Base-by-base conservation (phyloP, 495 filamentous ascomycete species). In the Alectoria sarmentosa region DNA sequence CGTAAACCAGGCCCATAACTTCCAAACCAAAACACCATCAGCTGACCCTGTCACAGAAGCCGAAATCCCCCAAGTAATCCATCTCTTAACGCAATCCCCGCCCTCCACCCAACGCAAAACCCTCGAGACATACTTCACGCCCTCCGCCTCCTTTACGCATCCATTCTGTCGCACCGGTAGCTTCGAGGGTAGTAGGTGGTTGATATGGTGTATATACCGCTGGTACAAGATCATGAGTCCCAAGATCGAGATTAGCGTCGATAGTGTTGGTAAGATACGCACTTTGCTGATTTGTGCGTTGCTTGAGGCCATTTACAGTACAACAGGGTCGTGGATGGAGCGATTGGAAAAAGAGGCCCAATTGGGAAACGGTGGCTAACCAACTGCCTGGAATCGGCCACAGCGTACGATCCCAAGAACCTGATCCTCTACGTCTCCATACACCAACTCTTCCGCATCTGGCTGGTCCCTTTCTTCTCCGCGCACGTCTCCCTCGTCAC, bases 151-250 rank as follows among this genome's bases (percentile, higher is more conserved):
- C 63, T 94, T 96, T 72, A 78, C 82, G 4, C 91, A 96, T 71
- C 91, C 91, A 0, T 88, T 95, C 74, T 93, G 89, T 71, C 84
- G 84, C 28, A 86, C 91, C 2, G 83, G 84, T 42, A 82, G 80
- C 65, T 78, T 81, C 62, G 66, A 78, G 15, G 81, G 80, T 37
- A 75, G 88, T 17, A 80, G 90, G 49, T 80, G 77, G 71, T 71
- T 87, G 26, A 78, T 95, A 36, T 77, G 78, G 64, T 81, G 81
- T 63, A 87, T 96, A 44, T 93, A 87, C 68, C 88, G 87, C 65
- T 96, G 90, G 89, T 94, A 95, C 74, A 90, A 90, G 71, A 86
- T 93, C 67, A 78, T 95, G 71, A 88, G 83, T 42, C 91, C 91
- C 2, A 76, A 78, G n/a, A 90, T 92, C 56, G 76, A 84, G 30